Base-by-base conservation (phyloP, 2,329 filamentous ascomycete genomes). In the Hypomyces perniciosus region DNA sequence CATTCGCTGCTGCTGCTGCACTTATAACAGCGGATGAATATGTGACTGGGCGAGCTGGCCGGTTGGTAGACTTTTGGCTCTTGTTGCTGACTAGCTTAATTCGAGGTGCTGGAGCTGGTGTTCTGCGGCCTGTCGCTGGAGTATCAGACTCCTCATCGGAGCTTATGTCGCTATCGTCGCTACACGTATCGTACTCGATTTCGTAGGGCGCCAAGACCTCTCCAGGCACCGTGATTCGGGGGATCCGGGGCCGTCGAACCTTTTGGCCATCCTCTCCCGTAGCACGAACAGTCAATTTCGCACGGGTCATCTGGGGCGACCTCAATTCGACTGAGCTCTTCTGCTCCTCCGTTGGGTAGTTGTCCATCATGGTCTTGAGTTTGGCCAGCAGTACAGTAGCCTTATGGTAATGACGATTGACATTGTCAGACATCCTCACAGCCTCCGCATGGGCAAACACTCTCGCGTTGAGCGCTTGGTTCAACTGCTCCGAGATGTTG, bases 181-280 rank as follows among this genome's bases (percentile, higher is more conserved):
- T 78, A 52, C 76, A 80, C 1, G 74, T 72, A 46, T 83, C 80
- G 62, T 82, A 83, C 52, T 83, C 80, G 27, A 84, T 66, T 50
- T 85, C 82, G 59, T 84, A 84, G 0, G 82, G 82, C 1, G 82
- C 81, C 43, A 85, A 70, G 7, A 85, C 82, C 62, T 85, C 81
- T 41, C 82, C 82, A 1, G 82, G 82, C 8, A 85, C 80, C 2
- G 81, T 85, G 42, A 85, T 84, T 39, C 78, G 73, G 5, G 81
- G 80, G 4, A 77, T 72, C 33, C 66, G 67, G 10, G 68, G 75
- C 13, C 72, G 70, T 31, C 70, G 72, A 31, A 72, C 65, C 59
- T 70, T 78, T 48, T 76, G 72, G 5, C 69, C 74, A 34, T 72
- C 71, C 45, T 69, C 70, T 29, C 71, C 72, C 29, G 70, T 68